These are phyloP conservation scores for Polyporus tsugae DNA, from an alignment of 1,284 basidiomycete genomes.

Conservation along the genomic window DNA sequence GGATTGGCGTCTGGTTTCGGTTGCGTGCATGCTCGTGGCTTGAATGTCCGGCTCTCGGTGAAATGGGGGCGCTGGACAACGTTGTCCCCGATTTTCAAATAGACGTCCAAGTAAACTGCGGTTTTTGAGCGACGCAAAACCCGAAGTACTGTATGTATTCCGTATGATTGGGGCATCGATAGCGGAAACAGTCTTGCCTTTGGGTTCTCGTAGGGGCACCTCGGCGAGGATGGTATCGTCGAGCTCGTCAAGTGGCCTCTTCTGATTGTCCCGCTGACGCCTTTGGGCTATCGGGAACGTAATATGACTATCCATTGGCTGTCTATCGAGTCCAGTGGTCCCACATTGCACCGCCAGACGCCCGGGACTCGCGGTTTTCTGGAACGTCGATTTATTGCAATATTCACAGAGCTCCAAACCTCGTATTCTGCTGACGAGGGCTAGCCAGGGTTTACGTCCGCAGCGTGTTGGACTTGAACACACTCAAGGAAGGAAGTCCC, in stretches of 20 bases:
- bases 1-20: neutral
- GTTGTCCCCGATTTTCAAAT: constrained; percentile 1
- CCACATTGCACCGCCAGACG: neutral
- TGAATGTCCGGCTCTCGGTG: neutral
- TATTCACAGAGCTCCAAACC: neutral
- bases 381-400: neutral
- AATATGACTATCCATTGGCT: neutral
- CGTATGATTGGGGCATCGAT: constrained; percentile 1
- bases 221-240: neutral
- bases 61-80: neutral
- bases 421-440: neutral
- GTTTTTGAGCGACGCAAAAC: constrained; percentile 1
- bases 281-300: constrained; percentile 1
- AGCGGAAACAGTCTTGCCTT: neutral
- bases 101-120: neutral
- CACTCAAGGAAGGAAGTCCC: constrained; percentile 1
- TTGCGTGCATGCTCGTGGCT: too few species aligned
- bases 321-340: neutral
- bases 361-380: neutral
- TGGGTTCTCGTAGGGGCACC: neutral
- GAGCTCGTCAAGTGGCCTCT: neutral
- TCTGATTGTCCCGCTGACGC: neutral
- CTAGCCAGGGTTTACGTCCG: neutral
- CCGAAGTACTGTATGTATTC: neutral
- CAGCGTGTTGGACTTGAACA: neutral